These are phyloP conservation scores for Ascochyta lentis DNA, from an alignment of 2,329 filamentous ascomycete species.

Conservation along the genomic window DNA sequence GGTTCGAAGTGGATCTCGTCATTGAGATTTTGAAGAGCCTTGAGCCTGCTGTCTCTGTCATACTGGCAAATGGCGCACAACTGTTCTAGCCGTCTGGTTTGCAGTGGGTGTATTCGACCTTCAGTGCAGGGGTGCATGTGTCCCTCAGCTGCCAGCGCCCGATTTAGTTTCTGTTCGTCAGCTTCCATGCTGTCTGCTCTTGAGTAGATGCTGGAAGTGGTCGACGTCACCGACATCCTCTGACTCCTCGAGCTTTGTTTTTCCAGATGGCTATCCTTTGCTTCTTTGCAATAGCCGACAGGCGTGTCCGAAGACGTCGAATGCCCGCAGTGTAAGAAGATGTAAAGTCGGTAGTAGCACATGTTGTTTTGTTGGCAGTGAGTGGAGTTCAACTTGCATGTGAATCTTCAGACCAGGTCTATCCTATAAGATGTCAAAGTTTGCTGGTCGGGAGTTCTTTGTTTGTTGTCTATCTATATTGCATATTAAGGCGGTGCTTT, in stretches of 20 bases:
- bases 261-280: conserved; percentile 6
- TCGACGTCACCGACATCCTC: conserved; percentile 2
- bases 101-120: conserved; percentile 19
- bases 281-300: conserved; percentile 42
- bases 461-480: neutral
- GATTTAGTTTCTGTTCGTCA: neutral
- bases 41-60: conserved; percentile 6
- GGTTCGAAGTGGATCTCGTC: conserved; percentile 7
- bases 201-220: neutral
- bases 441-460: neutral
- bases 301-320: conserved; percentile 43
- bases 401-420: neutral
- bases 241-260: conserved; percentile 22
- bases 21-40: neutral
- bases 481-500: neutral
- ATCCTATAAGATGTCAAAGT: neutral
- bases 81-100: conserved; percentile 17
- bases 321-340: conserved; percentile 54
- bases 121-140: conserved; percentile 5
- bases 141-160: neutral
- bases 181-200: conserved; percentile 4
- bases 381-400: neutral
- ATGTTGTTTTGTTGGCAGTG: conserved; percentile 29
- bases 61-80: conserved; percentile 16
- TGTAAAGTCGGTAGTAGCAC: conserved; percentile 53